Percentiles rank a stretch among this genome's conserved stretches.
Evolutionary conservation across 1,284 basidiomycete species (phyloP).

Genomic region (Sphaerobolus stellatus): DNA sequence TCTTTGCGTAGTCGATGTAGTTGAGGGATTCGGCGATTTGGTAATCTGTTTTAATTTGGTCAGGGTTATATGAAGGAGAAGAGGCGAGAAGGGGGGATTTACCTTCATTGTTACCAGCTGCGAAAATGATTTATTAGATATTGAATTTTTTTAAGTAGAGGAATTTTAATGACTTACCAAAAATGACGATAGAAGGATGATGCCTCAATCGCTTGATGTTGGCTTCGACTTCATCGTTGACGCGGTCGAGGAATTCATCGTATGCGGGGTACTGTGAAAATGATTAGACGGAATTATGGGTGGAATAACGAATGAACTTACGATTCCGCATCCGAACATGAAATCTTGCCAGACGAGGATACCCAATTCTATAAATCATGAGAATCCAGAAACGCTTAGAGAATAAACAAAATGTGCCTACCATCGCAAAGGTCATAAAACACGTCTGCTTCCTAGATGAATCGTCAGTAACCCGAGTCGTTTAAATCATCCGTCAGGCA

Average conservation of each 20-base stretch:
- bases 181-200: conserved; percentile 70
- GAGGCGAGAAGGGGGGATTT: conserved; percentile 5
- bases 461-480: not conserved
- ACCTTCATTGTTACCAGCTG: conserved; percentile 90
- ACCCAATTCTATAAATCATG: conserved; percentile 59
- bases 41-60: conserved; percentile 52
- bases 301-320: conserved; percentile 33
- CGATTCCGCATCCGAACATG: conserved; percentile 56
- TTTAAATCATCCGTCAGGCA: not conserved
- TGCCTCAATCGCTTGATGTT: conserved; percentile 42
- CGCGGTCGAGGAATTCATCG: conserved; percentile 37
- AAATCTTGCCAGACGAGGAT: conserved; percentile 54
- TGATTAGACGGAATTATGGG: not conserved
- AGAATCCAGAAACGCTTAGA: not conserved
- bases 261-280: conserved; percentile 45
- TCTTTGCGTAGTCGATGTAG: conserved; percentile 78
- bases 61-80: not conserved
- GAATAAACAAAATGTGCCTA: conserved; percentile 2
- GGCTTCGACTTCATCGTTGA: conserved; percentile 43
- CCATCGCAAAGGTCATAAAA: conserved; percentile 43
- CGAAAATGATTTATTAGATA: not conserved
- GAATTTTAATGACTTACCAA: conserved; percentile 47
- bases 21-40: conserved; percentile 82
- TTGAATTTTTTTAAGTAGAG: not conserved
- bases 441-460: conserved; percentile 33